Evolutionary conservation across 768 basidiomycete species (phyloP), one percentile per base, ranked within the genome.

Genomic region (Panaeolus cyanescens): DNA sequence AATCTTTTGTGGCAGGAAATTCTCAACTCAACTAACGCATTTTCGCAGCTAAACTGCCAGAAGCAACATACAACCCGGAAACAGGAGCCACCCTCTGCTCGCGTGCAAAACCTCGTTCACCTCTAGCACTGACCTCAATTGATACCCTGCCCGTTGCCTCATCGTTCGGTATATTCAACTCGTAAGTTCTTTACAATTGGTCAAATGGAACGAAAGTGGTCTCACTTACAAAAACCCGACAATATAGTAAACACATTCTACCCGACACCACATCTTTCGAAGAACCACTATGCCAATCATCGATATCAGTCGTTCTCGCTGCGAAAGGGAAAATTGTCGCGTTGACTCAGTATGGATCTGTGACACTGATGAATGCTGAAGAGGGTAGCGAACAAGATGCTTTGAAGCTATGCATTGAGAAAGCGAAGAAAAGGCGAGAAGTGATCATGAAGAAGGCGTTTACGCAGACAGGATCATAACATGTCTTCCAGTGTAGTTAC

Each of bases 211-310:
- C n/a, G n/a, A n/a, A n/a, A n/a, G n/a, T n/a, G n/a, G n/a, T 50
- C 9, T 2, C 8, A 7, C 19, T 7, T 5, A 22, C 7, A 3
- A 20, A 22, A 1, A 22, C n/a, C n/a, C n/a, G n/a, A n/a, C 5
- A 45, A 12, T 37, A 39, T 66, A 92, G 90, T 32, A 83, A 83
- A 54, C 79, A 84, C 25, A 71, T 96, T 9, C 77, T 98, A 4
- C 80, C 88, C 0, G 96, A 99, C 73, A 92, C 95, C 0, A 91
- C 93, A 0, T 81, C 93, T 1, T 97, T 96, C 72, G 96, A 99
- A 75, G 90, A 95, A 65, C 91, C 93, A 0, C 80, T 97, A 6
- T 83, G 95, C 57, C 86, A 91, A 13, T 88, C 92, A 0, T 82
- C 83, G 0, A 69, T 95, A 59, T 85, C 87, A 1, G 72, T 95